Evolutionary conservation across 352 stramenopile species (phyloP).

Genomic region (Pythium periplocum): DNA sequence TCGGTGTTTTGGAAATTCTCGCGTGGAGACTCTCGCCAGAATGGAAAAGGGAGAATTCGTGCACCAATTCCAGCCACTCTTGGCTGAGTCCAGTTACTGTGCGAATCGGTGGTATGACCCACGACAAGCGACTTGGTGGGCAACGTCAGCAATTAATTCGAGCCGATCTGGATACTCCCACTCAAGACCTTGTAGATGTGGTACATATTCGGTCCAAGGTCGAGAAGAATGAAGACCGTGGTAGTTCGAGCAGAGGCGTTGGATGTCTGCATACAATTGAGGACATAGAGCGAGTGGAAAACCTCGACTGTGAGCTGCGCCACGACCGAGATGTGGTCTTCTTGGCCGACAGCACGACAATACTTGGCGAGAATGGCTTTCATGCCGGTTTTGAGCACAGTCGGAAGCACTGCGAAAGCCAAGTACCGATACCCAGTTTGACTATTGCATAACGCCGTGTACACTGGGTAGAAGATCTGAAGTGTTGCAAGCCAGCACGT

Average conservation of each 20-base stretch:
- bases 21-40: neutral
- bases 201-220: neutral
- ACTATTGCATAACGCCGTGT: neutral
- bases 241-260: neutral
- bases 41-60: neutral
- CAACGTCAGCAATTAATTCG: no score
- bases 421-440: neutral
- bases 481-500: neutral
- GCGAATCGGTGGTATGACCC: no score
- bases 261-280: conserved; percentile 4
- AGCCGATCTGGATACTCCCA: no score
- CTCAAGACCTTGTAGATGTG: no score
- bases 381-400: neutral
- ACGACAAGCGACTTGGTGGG: no score
- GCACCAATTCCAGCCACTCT: no score
- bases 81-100: no score
- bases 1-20: neutral
- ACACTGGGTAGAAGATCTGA: conserved; percentile 1
- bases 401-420: neutral
- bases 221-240: neutral
- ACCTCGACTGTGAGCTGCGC: conserved; percentile 1
- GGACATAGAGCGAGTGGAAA: conserved; percentile 1
- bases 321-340: neutral
- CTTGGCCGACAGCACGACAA: neutral
- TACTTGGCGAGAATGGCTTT: conserved; percentile 3